Evolutionary conservation across 192 early-diverging fungal genomes (phyloP).

Genomic region (Anaeromyces robustus): DNA sequence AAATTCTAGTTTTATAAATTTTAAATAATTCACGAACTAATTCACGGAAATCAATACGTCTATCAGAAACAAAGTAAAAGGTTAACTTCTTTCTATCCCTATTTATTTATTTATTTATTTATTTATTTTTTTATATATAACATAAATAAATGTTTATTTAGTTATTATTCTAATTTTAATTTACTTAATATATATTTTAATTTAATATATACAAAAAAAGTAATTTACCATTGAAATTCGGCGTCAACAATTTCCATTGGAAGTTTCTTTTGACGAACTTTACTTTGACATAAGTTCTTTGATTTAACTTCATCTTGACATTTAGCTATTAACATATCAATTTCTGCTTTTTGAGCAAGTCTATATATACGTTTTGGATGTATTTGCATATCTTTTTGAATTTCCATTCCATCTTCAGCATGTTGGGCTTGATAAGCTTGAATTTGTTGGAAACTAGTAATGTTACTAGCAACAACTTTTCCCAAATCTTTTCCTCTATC

Average conservation of each 20-base stretch:
- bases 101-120: not conserved
- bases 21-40: conserved; percentile 91
- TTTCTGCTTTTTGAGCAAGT: conserved; percentile 59
- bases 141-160: too few species aligned
- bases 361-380: conserved; percentile 84
- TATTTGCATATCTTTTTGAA: conserved; percentile 46
- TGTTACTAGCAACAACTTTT: conserved; percentile 62
- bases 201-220: too few species aligned
- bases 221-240: conserved; percentile 90
- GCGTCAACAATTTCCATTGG: conserved; percentile 94
- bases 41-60: conserved; percentile 90
- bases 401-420: not conserved
- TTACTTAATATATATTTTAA: too few species aligned
- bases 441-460: conserved; percentile 28
- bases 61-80: conserved; percentile 87
- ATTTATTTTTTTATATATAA: too few species aligned
- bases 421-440: conserved; percentile 19
- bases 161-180: too few species aligned
- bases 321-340: conserved; percentile 64
- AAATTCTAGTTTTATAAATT: conserved; percentile 94
- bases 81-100: conserved; percentile 93
- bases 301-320: conserved; percentile 82
- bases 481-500: conserved; percentile 82
- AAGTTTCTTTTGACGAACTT: conserved; percentile 76
- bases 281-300: conserved; percentile 67